phyloP scores from a whole-genome alignment of 306 rosid genomes.

The Vicia sativa region DNA sequence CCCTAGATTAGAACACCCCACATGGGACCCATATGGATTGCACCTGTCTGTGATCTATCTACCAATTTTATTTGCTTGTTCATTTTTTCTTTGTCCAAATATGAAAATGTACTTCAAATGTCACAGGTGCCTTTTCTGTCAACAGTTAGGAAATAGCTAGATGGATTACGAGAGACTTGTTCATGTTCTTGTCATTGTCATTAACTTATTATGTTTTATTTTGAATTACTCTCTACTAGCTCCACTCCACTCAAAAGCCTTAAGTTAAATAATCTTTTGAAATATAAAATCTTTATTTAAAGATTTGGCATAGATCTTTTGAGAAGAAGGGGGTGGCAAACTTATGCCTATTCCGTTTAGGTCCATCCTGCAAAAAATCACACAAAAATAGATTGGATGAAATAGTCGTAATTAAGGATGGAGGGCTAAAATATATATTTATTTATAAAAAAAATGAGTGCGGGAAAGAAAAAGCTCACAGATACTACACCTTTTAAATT shows the following conservation, averaged over 20 bases:
- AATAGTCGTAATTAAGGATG: too few species aligned
- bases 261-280: too few species aligned
- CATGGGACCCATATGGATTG: constrained; percentile 46
- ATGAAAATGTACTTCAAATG: constrained; percentile 31
- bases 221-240: neutral
- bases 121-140: constrained; percentile 25
- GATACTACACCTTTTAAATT: too few species aligned
- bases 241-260: neutral
- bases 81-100: constrained; percentile 9
- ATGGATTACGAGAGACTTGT: neutral
- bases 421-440: too few species aligned
- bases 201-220: neutral
- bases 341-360: too few species aligned
- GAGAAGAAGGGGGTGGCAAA: too few species aligned
- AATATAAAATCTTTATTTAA: too few species aligned
- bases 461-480: too few species aligned
- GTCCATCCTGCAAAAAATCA: too few species aligned
- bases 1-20: constrained; percentile 42
- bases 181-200: neutral
- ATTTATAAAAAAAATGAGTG: too few species aligned
- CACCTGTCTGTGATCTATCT: constrained; percentile 38
- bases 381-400: too few species aligned
- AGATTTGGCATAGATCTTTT: too few species aligned
- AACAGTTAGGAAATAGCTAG: neutral
- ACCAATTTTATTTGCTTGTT: neutral